Base-by-base conservation (phyloP, 139 green algal species). In the Picochlorum sp. region DNA sequence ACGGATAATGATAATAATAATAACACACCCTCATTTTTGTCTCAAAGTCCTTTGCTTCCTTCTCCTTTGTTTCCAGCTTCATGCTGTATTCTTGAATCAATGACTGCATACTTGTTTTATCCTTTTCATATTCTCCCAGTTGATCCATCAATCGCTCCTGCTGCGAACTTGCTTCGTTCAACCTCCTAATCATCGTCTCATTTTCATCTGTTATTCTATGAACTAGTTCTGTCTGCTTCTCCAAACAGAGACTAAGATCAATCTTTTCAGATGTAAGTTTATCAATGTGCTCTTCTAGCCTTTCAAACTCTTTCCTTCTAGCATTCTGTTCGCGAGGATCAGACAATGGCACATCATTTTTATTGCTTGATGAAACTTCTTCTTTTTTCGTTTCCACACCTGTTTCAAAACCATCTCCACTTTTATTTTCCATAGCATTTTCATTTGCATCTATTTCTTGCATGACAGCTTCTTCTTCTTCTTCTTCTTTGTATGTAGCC, bases 251-350 rank as follows among this genome's bases (percentile, higher is more conserved):
- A 57, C 70, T 54, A 35, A 90, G 63, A 45, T 72, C 63, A 29
- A 85, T 74, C 70, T 89, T 89, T 73, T 89, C 79, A 16, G 69
- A 54, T 3, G 82, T 88, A 26, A 90, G 69, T 52, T 84, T 74
- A 54, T 85, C 79, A 32, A 90, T 90, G 64, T 90, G 81, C 35
- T 76, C 49, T 68, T 89, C 76, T 51, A 88, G 45, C n/a, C 43
- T 64, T 54, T 59, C 56, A 67, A 75, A 72, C 53, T 63, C 63
- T 31, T 51, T 62, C 44, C 24, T 53, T n/a, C 14, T 32, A 12
- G 24, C 20, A 47, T 47, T 47, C 39, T 26, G 39, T 26, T 26
- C 22, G 9, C 39, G 22, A 47, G 20, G 39, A 6, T 10, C 20
- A 12, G 9, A 12, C 7, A 47, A 26, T 0, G 4, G 18, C 0